Evolutionary conservation across 345 rosid species (phyloP), one percentile per base, ranked within the genome.

Genomic region (Citrus australasica): DNA sequence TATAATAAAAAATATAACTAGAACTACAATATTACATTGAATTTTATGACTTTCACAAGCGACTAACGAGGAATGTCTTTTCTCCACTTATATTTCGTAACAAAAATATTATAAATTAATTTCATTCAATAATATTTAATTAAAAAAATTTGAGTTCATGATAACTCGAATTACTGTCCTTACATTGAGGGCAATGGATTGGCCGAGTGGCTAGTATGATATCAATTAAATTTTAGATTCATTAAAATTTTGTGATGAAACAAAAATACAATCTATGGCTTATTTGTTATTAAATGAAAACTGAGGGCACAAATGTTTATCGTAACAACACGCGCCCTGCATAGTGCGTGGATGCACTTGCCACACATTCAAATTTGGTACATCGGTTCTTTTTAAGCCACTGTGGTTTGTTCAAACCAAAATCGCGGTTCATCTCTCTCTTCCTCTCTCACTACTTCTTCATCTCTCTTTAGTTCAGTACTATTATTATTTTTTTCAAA

Each of bases 391-490:
- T 75, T 81, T 67, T 51, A 80, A 78, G 78, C 77, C 14, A 27
- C 28, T 51, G 62, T 22, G 46, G 8, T 0, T 3, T 30, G 40
- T 84, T 80, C 48, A 78, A 81, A 76, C 64, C 30, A 71, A 80
- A 71, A 38, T 69, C 85, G 46, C 80, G 69, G 78, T 79, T 77
- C 70, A 17, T 46, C 25, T 32, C 28, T 40, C 35, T 3, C 51
- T 30, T 37, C 22, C 51, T 17, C 14, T 14, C 63, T 28, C 33
- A 42, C 63, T 17, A 19, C 19, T n/a, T 55, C 7, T 30, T 37
- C 9, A 24, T 51, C 28, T 32, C 67, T 25, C 24, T 9, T 40
- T 8, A 46, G 32, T 38, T 59, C 48, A 60, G 3, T n/a, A 33
- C 60, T 37, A 9, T 28, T 51, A 42, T 42, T 42, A 11, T 10